Evolutionary conservation across 1,284 basidiomycete species (phyloP), one percentile per base, ranked within the genome.

Genomic region (Fomes fomentarius): DNA sequence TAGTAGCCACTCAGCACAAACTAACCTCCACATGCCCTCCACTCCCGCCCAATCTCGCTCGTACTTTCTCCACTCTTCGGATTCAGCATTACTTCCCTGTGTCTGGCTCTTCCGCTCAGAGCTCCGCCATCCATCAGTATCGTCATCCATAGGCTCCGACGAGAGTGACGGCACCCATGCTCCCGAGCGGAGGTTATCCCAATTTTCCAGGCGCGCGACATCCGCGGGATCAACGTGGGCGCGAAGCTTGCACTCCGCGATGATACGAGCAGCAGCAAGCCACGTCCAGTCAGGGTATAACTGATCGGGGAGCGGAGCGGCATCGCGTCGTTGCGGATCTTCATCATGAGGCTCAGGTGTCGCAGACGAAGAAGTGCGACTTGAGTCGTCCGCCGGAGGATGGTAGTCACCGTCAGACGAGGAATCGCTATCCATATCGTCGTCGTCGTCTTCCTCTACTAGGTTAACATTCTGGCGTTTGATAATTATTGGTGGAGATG

Each of bases 21-120:
- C 72, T 47, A 53, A 82, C 82, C 76, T 74, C 81, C 82, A 84
- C 43, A 76, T 68, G 15, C 83, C 83, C 41, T 71, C 66, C 3
- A 75, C 79, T 6, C 81, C 83, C 2, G 83, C 83, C 82, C 82
- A 84, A 59, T 84, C 82, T 76, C 80, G 80, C 2, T 81, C 79
- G 12, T 74, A 66, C 30, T 70, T 19, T 68, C 52, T 30, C 47
- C 53, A 50, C 8, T 44, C 34, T n/a, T 54, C 41, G 30, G 9
- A 2, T 30, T 52, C 19, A 38, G 34, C 17, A 2, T 10, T 41
- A 7, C 28, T 14, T 8, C 31, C 28, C 45, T 22, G 28, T 3
- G 6, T 24, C 2, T 12, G 28, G 25, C 10, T 2, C 21, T 41
- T 7, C 17, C 3, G 26, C 22, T 49, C 10, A n/a, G n/a, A n/a